Base-by-base conservation (phyloP, 768 basidiomycete species). In the Panaeolus papilionaceus region DNA sequence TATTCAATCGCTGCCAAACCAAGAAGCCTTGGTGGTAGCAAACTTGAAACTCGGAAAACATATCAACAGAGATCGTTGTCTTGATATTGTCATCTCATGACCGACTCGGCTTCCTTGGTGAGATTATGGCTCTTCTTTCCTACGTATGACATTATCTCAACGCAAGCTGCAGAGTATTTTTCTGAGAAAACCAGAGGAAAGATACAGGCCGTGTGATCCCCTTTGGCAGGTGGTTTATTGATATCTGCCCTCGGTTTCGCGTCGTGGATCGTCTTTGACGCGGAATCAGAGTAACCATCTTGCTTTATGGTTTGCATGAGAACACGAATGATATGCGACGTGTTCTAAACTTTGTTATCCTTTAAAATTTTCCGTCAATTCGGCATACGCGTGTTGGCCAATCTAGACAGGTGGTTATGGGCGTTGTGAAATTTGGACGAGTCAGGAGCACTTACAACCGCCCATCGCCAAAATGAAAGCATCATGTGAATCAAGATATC, bases 171-270 rank as follows among this genome's bases (percentile, higher is more conserved):
- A 33, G 54, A 33, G 33, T 14, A 33, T 58, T 58, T 58, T 58
- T 58, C 28, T 58, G 33, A 28, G 26, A 58, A 37, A 37, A 33
- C 4, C 28, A 33, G 33, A 33, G 33, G 6, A 51, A 37, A 28
- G n/a, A 4, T 28, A 51, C 20, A 33, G 33, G 33, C 54, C 12
- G 54, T 37, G 28, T 16, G 54, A 58, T 14, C 33, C 26, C 33
- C 10, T 37, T 58, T 8, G 33, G 54, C 26, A 28, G 12, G 26
- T 58, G 54, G 33, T 33, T 33, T 33, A 33, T 58, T 11, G 54
- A 58, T 37, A 58, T 58, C 54, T 58, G 54, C 26, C 54, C 54
- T 58, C 54, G 54, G 54, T 58, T 58, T 58, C 54, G 54, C 54
- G 54, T 58, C 54, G 54, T 58, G 54, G 47, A 49, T 49, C 7